A percentile compares a stretch with the other conserved stretches of the same genome.
Evolutionary conservation across 2,329 filamentous ascomycete species (phyloP).

Genomic region (Piedraia hortae): DNA sequence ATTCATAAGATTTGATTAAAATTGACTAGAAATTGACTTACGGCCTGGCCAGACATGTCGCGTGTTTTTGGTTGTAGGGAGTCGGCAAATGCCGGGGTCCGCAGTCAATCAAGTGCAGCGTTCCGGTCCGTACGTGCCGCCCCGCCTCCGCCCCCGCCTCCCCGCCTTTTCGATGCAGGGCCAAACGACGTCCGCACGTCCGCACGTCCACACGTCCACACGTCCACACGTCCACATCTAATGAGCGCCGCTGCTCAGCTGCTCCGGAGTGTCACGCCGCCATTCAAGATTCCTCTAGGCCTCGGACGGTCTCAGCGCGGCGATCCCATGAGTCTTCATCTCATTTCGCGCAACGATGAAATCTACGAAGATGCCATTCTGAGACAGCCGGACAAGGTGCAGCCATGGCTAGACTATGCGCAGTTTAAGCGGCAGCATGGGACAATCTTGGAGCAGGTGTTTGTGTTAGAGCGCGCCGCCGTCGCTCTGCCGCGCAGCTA

Average conservation of each 20-base stretch:
- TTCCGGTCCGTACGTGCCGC: no score
- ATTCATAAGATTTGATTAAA: no score
- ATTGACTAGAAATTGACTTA: no score
- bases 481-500: constrained; percentile 75
- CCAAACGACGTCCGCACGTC: no score
- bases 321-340: constrained; percentile 7
- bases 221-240: not conserved
- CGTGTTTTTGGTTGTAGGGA: no score
- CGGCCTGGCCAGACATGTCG: no score
- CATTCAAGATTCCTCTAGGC: constrained; percentile 7
- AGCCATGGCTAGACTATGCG: constrained; percentile 87
- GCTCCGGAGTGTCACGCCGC: constrained; percentile 15
- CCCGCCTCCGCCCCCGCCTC: no score
- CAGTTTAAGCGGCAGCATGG: constrained; percentile 76
- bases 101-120: no score
- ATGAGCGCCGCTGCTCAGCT: constrained; percentile 21
- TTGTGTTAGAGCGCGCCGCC: constrained; percentile 73
- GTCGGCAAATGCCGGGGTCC: no score
- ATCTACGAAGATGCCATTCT: constrained; percentile 91
- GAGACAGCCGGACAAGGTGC: constrained; percentile 58
- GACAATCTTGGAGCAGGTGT: constrained; percentile 58
- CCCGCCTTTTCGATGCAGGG: no score
- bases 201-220: no score
- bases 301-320: not conserved
- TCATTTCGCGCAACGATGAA: constrained; percentile 59